A percentile compares a stretch with the other conserved stretches of the same genome.
These are phyloP conservation scores for Posidonia oceanica DNA, from an alignment of 116 monocot species.

Conservation along the genomic window DNA sequence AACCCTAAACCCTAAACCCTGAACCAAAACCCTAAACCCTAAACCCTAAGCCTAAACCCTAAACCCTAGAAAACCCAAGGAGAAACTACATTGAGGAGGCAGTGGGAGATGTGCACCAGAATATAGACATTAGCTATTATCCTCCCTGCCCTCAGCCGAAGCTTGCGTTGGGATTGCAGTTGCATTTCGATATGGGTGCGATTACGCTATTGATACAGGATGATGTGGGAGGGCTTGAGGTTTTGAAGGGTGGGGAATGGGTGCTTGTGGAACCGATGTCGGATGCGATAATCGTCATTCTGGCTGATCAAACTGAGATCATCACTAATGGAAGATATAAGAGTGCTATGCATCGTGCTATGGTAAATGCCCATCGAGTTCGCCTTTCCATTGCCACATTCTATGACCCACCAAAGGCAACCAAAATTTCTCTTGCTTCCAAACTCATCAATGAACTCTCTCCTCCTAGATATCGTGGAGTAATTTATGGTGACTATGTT, in stretches of 20 bases:
- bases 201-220: slow-evolving; percentile 93
- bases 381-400: slow-evolving; percentile 82
- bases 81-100: slow-evolving; percentile 74
- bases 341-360: slow-evolving; percentile 72
- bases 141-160: slow-evolving; percentile 93
- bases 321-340: slow-evolving; percentile 73
- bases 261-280: slow-evolving; percentile 39
- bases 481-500: slow-evolving; percentile 79
- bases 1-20: too few species aligned
- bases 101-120: slow-evolving; percentile 85
- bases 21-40: too few species aligned
- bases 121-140: slow-evolving; percentile 87
- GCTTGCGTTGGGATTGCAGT: slow-evolving; percentile 86
- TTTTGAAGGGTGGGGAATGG: slow-evolving; percentile 78
- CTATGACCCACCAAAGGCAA: slow-evolving; percentile 68
- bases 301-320: slow-evolving; percentile 92
- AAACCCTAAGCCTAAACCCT: too few species aligned
- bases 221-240: slow-evolving; percentile 92
- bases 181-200: slow-evolving; percentile 94
- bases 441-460: slow-evolving; percentile 28
- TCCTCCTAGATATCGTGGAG: slow-evolving; percentile 41
- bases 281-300: slow-evolving; percentile 66
- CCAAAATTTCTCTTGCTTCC: slow-evolving; percentile 46
- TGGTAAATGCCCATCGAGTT: slow-evolving; percentile 47
- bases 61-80: too few species aligned